phyloP scores from a whole-genome alignment of 208 protist species.

The Acanthamoeba healyi region DNA sequence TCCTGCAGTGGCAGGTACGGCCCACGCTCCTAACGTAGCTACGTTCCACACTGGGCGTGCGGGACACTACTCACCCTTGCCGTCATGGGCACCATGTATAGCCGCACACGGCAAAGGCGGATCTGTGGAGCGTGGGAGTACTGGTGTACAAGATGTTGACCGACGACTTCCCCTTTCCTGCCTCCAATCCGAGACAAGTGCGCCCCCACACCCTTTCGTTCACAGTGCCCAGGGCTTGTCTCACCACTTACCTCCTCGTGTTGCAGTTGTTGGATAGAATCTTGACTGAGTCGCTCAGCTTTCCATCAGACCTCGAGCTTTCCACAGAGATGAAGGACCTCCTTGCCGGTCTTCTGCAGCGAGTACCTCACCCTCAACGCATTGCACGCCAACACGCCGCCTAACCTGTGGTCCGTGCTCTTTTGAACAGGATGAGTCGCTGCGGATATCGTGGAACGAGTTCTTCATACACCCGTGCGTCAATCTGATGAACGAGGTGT shows the following conservation, averaged over 20 bases:
- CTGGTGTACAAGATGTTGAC: slow-evolving; percentile 28
- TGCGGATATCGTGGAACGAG: slow-evolving; percentile 51
- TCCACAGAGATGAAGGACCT: slow-evolving; percentile 51
- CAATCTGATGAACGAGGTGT: slow-evolving; percentile 1
- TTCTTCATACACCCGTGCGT: slow-evolving; percentile 54
- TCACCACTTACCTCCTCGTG: neutral
- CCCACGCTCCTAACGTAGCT: too few relatives aligned
- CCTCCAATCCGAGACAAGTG: slow-evolving; percentile 4
- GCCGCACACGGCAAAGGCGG: slow-evolving; percentile 6
- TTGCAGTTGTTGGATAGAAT: neutral
- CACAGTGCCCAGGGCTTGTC: neutral
- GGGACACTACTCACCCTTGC: too few relatives aligned
- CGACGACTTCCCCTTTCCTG: slow-evolving; percentile 29
- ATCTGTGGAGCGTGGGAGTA: slow-evolving; percentile 40
- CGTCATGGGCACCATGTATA: neutral
- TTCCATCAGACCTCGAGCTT: neutral
- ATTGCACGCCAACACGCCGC: neutral
- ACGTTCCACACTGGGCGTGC: neutral
- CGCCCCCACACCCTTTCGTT: neutral
- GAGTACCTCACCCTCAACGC: neutral
- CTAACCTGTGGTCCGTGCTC: neutral
- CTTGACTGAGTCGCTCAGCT: neutral
- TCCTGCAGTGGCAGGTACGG: slow-evolving; percentile 11
- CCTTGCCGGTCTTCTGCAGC: neutral
- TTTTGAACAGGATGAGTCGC: neutral